phyloP scores from a whole-genome alignment of 352 stramenopile species.

The Phytopythium sindhum region DNA sequence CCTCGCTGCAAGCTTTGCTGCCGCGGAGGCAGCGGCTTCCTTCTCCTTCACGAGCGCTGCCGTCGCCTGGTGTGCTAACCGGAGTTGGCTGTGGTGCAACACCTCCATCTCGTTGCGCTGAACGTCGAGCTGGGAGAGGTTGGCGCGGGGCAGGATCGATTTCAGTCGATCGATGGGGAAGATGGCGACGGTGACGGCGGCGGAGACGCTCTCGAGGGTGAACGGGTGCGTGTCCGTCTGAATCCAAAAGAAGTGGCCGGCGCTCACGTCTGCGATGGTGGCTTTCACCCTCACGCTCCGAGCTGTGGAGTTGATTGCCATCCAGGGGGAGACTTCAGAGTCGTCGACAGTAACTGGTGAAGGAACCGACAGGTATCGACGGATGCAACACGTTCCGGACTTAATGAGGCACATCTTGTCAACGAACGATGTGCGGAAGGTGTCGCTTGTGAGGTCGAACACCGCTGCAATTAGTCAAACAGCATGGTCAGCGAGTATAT shows the following conservation, averaged over 20 bases:
- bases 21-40: conserved; percentile 6
- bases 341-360: not conserved
- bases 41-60: conserved; percentile 54
- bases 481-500: not conserved
- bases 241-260: conserved; percentile 57
- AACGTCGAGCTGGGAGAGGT: conserved; percentile 24
- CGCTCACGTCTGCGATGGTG: conserved; percentile 48
- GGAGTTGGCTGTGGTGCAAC: conserved; percentile 33
- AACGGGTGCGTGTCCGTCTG: conserved; percentile 28
- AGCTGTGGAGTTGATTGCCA: not conserved
- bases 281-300: conserved; percentile 7
- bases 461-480: conserved; percentile 32
- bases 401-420: conserved; percentile 46
- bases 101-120: conserved; percentile 17
- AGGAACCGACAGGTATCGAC: conserved; percentile 17
- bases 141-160: conserved; percentile 36
- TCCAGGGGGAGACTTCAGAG: not conserved
- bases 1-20: not conserved
- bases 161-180: conserved; percentile 50
- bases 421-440: not conserved
- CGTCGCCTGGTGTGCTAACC: conserved; percentile 31
- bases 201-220: conserved; percentile 43
- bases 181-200: conserved; percentile 33
- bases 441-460: conserved; percentile 10
- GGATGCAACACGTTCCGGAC: conserved; percentile 48